Evolutionary conservation across 257 asterid genomes (phyloP), one percentile per base, ranked within the genome.

Genomic region (Handroanthus guayacan): DNA sequence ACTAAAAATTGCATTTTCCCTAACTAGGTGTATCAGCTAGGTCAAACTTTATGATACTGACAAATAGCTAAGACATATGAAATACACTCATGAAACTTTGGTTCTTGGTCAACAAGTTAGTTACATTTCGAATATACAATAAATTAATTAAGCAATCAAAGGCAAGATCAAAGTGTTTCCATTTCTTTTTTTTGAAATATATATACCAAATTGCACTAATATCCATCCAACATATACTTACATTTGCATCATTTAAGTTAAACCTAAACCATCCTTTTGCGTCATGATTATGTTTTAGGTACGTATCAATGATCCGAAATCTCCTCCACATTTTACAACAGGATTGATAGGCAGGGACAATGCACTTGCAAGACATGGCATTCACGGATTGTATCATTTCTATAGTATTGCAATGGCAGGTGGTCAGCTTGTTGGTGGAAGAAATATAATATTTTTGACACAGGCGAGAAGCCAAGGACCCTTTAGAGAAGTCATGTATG

Each of bases 311-410:
- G 8, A 78, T 17, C 76, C 60, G n/a, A 55, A 14, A 3, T 17
- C 76, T 5, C 3, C 4, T 2, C 80, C 86, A 3, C 18, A 34
- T 9, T 83, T 86, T 66, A 64, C 72, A 1, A 76, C 79, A 1
- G 68, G 66, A 18, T 0, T 47, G 57, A 66, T 81, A 0, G 83
- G 86, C 0, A 61, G 10, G 7, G 87, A 83, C 68, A 86, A 86
- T 62, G 89, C 87, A 45, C 4, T 86, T n/a, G 89, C 87, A 58
- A 81, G 89, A 20, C 87, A 86, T 66, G 81, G 87, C 9, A 69
- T 74, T 54, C 86, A 83, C 51, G 89, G 87, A 0, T 69, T 81
- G 79, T 86, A 86, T 72, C 79, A 14, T 65, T 70, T 74, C 6
- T 86, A 72, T 58, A 76, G 61, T n/a, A 63, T 81, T 13, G 67